Percentiles rank a stretch among this genome's conserved stretches.
These are phyloP conservation scores for Tillandsia leiboldiana DNA, from an alignment of 176 grass and related monocot genomes.

Conservation along the genomic window DNA sequence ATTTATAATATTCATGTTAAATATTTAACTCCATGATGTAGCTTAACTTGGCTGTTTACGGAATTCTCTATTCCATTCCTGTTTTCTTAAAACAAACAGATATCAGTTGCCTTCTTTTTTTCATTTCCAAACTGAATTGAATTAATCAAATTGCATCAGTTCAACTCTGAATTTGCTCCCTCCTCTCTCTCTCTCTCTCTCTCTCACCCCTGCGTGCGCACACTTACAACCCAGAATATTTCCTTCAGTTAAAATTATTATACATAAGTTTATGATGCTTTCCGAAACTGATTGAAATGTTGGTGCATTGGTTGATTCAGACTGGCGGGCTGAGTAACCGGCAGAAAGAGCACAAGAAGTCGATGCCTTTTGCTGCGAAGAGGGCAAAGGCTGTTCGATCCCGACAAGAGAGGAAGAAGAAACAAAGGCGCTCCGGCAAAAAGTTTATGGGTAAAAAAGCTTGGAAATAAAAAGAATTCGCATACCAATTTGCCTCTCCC, in stretches of 20 bases:
- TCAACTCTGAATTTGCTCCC: neutral
- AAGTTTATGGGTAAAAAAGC: conserved; percentile 75
- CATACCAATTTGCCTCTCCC: neutral
- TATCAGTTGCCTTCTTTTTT: neutral
- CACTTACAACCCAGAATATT: neutral
- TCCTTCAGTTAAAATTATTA: neutral
- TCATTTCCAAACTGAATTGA: neutral
- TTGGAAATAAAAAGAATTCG: conserved; percentile 48
- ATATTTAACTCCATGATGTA: neutral
- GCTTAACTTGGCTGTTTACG: neutral
- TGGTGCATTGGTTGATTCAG: conserved; percentile 22
- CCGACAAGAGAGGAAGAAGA: conserved; percentile 49
- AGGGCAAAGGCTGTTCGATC: conserved; percentile 57
- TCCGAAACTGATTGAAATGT: neutral
- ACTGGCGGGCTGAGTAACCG: conserved; percentile 70
- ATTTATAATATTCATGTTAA: neutral
- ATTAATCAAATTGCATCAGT: neutral
- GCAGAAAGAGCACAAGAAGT: conserved; percentile 82
- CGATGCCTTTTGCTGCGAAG: conserved; percentile 59
- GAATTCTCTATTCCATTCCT: neutral
- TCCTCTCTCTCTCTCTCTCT: neutral
- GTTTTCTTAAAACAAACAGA: neutral
- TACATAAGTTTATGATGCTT: neutral
- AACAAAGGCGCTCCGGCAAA: conserved; percentile 38
- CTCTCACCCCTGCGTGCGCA: no score